A percentile compares a stretch with the other conserved stretches of the same genome.
Evolutionary conservation across 2,329 filamentous ascomycete genomes (phyloP).

Genomic region (Pyrenochaeta sp.): DNA sequence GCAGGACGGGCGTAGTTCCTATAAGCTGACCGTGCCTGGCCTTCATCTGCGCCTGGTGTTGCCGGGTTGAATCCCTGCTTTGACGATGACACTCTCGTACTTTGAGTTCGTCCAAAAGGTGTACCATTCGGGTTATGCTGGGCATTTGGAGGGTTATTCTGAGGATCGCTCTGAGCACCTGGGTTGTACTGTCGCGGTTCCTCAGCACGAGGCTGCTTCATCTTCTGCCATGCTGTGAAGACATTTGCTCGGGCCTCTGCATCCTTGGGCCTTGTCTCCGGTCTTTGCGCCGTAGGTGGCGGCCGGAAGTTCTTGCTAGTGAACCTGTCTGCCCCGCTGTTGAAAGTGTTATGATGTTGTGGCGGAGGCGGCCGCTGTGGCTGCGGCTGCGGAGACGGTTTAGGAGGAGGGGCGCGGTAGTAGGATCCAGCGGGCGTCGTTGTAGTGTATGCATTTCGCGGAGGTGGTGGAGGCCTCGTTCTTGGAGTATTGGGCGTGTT

Average conservation of each 20-base stretch:
- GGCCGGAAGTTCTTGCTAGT: slow-evolving; percentile 52
- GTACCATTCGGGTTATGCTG: slow-evolving; percentile 47
- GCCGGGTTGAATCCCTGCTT: slow-evolving; percentile 67
- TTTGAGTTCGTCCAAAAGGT: slow-evolving; percentile 50
- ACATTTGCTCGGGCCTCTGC: slow-evolving; percentile 53
- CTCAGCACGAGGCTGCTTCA: slow-evolving; percentile 51
- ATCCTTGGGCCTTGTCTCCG: slow-evolving; percentile 44
- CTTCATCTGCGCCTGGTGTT: slow-evolving; percentile 67
- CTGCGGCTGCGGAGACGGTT: slow-evolving; percentile 32
- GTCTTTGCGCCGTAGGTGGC: slow-evolving; percentile 45
- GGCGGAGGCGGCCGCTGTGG: slow-evolving; percentile 36
- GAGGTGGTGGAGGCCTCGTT: slow-evolving; percentile 54
- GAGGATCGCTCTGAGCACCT: slow-evolving; percentile 10
- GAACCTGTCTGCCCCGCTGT: slow-evolving; percentile 56
- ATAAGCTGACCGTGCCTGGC: slow-evolving; percentile 64
- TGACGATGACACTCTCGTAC: slow-evolving; percentile 57
- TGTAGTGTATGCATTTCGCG: slow-evolving; percentile 54
- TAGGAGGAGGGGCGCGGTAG: slow-evolving; percentile 43
- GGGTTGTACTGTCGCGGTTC: slow-evolving; percentile 36
- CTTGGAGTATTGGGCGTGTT: slow-evolving; percentile 52
- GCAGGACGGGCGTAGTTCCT: slow-evolving; percentile 46
- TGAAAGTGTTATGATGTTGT: slow-evolving; percentile 39
- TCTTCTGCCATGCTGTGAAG: slow-evolving; percentile 60
- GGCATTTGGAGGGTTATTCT: slow-evolving; percentile 13
- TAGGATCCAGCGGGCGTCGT: slow-evolving; percentile 45